These are phyloP conservation scores for Exophiala spinifera DNA, from an alignment of 2,329 filamentous ascomycete genomes.

Conservation along the genomic window DNA sequence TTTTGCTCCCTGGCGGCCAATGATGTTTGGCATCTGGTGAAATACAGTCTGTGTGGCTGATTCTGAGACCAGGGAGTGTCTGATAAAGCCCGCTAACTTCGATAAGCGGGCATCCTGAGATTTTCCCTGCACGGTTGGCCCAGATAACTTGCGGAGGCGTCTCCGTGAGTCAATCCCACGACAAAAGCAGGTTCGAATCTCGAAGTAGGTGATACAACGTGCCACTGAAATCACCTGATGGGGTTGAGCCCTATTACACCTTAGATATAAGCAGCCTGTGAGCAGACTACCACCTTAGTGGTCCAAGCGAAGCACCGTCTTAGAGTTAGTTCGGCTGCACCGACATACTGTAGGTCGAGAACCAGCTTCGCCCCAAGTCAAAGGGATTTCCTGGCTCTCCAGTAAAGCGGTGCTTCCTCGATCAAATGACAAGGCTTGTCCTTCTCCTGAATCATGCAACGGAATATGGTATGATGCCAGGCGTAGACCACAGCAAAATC, in stretches of 20 bases:
- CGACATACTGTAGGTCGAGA: too few relatives aligned
- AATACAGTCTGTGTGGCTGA: slow-evolving; percentile 10
- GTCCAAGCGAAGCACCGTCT: too few relatives aligned
- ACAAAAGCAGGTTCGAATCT: neutral
- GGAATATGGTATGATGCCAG: slow-evolving; percentile 38
- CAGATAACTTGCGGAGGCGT: slow-evolving; percentile 1
- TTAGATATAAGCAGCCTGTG: too few relatives aligned
- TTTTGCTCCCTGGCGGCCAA: slow-evolving; percentile 9
- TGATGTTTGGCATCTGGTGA: neutral
- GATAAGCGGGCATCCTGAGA: neutral
- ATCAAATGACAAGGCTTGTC: too few relatives aligned
- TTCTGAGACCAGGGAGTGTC: slow-evolving; percentile 7
- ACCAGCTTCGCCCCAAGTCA: too few relatives aligned
- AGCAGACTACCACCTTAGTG: too few relatives aligned
- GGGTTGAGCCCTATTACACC: neutral
- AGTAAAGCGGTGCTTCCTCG: too few relatives aligned
- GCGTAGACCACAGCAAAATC: slow-evolving; percentile 21
- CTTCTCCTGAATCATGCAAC: too few relatives aligned
- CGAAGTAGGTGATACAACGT: neutral
- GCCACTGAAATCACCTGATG: slow-evolving; percentile 14
- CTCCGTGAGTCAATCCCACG: neutral
- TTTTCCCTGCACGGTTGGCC: slow-evolving; percentile 1
- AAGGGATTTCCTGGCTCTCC: too few relatives aligned
- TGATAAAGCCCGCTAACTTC: neutral
- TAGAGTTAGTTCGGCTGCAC: too few relatives aligned